These are phyloP conservation scores for Inga oerstediana DNA, from an alignment of 306 rosid species.

Conservation along the genomic window DNA sequence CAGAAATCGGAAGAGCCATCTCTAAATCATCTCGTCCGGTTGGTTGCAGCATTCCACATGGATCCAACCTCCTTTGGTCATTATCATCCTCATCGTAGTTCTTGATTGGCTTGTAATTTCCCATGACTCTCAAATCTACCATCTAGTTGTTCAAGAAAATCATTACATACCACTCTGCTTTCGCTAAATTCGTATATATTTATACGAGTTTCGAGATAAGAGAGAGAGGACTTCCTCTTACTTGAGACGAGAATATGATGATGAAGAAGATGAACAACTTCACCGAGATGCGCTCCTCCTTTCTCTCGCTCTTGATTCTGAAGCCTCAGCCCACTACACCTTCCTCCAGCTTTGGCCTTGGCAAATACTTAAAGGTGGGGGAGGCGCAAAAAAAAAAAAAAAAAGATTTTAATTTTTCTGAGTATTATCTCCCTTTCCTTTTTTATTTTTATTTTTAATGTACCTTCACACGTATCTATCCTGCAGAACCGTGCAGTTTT, in stretches of 20 bases:
- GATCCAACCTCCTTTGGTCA: slow-evolving; percentile 2
- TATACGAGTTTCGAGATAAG: not conserved
- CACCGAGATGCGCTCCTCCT: not conserved
- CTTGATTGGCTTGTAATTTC: slow-evolving; percentile 29
- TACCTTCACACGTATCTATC: not conserved
- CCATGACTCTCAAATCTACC: slow-evolving; percentile 27
- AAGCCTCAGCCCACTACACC: not conserved
- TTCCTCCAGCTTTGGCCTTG: not conserved
- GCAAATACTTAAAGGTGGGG: not conserved
- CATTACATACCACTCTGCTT: not conserved
- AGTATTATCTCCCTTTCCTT: not conserved
- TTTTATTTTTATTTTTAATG: too few relatives aligned
- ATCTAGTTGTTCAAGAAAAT: not conserved
- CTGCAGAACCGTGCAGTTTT: not conserved
- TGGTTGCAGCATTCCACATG: not conserved
- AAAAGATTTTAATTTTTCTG: not conserved
- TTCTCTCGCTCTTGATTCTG: slow-evolving; percentile 1
- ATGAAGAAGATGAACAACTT: not conserved
- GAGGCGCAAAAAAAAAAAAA: not conserved
- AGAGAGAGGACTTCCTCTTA: not conserved
- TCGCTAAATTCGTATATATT: not conserved
- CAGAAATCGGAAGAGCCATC: slow-evolving; percentile 55
- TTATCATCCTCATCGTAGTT: slow-evolving; percentile 38
- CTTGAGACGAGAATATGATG: slow-evolving; percentile 12
- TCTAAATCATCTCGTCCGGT: slow-evolving; percentile 52